These are phyloP conservation scores for Fusarium musae DNA, from an alignment of 2,329 filamentous ascomycete species.

Conservation along the genomic window DNA sequence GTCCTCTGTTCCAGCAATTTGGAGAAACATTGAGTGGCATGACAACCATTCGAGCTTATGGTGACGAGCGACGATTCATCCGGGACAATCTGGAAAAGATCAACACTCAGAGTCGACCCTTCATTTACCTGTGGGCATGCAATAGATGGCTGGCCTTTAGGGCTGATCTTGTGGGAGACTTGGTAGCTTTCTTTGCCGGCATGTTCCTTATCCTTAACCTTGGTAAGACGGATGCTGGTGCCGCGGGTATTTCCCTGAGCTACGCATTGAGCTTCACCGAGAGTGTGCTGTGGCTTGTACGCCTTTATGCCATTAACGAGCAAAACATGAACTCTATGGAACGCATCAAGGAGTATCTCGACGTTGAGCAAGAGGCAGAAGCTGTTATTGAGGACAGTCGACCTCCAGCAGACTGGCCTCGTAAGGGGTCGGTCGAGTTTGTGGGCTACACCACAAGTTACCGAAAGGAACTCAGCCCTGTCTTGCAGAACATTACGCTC, in stretches of 20 bases:
- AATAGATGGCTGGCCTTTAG: conserved; percentile 97
- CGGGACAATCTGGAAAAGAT: conserved; percentile 89
- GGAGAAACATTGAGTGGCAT: conserved; percentile 95
- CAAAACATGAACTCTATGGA: conserved; percentile 99
- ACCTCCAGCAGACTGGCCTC: conserved; percentile 85
- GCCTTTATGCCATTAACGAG: conserved; percentile 93
- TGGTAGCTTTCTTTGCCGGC: conserved; percentile 94
- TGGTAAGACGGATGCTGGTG: conserved; percentile 86
- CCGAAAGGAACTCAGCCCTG: conserved; percentile 85
- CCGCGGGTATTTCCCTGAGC: conserved; percentile 91
- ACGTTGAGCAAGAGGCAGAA: conserved; percentile 92
- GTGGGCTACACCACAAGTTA: conserved; percentile 90
- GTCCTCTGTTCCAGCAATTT: conserved; percentile 96
- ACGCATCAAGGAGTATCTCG: conserved; percentile 95
- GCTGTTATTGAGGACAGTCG: conserved; percentile 81
- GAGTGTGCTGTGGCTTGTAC: conserved; percentile 95
- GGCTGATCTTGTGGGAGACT: conserved; percentile 87
- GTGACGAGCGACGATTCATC: conserved; percentile 92
- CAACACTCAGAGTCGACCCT: conserved; percentile 91
- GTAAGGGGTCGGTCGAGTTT: conserved; percentile 87
- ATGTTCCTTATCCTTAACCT: conserved; percentile 89
- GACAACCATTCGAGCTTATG: conserved; percentile 96
- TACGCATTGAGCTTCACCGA: conserved; percentile 98
- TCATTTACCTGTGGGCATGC: conserved; percentile 95
- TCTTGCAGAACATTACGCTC: conserved; percentile 85